Base-by-base conservation (phyloP, 2,329 filamentous ascomycete species). In the Penicillium sp. region DNA sequence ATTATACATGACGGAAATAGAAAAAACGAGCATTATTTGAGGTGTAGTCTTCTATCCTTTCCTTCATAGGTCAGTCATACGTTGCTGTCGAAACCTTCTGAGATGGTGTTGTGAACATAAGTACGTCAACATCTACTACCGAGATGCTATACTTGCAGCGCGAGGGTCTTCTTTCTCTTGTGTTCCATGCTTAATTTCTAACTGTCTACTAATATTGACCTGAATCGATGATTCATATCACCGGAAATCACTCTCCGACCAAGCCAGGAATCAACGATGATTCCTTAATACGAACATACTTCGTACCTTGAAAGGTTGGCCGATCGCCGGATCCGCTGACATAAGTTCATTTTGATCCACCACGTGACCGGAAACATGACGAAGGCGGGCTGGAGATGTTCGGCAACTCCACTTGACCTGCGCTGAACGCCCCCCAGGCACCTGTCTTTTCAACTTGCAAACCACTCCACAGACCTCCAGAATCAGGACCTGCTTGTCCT, bases 341-440 rank as follows among this genome's bases (percentile, higher is more conserved):
- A 10, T 51, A 52, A 40, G 4, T 2, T 28, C 2, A 26, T 19
- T 6, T 22, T 6, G 19, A 19, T 8, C n/a, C 52, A 55, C 28
- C 52, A 55, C 42, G 42, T 48, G 42, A 48, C 53, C 13, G 30
- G 52, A 53, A 11, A 10, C 52, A 64, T 65, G 63, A 65, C 61
- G 63, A 63, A 65, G 63, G 59, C 63, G 55, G 57, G 25, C 59
- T 51, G 51, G 45, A 46, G 59, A 64, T 64, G 56, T 38, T 37
- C 53, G 55, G 59, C 57, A 57, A 43, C 55, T 63, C 61, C 65
- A 59, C 62, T 55, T 59, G 19, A 43, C 37, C 33, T 37, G 33
- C 51, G 19, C 35, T 19, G 22, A 40, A 40, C 51, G 52, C 28
- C 35, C 35, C 25, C 25, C 26, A 38, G 52, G 51, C 45, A 51